Evolutionary conservation across 148 eudicot genomes (phyloP), one percentile per base, ranked within the genome.

Genomic region (Amaranthus hypochondriacus): DNA sequence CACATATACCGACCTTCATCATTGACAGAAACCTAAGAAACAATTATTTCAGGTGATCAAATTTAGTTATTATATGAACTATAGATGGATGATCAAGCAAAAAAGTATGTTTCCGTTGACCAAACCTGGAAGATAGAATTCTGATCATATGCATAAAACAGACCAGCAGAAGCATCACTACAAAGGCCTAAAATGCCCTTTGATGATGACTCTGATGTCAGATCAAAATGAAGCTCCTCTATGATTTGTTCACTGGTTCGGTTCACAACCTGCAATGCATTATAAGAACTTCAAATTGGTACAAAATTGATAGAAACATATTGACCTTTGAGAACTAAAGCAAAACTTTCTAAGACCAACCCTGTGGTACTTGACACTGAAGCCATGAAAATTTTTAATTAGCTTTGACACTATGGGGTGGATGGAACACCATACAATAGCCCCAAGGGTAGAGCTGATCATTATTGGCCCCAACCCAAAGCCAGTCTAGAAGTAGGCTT

Each of bases 1-100:
- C 99, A 95, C 99, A 95, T 95, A 83, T 95, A 90, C 68, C 94
- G 90, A 76, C 92, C 92, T 87, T 95, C 99, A 69, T 95, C 97
- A 75, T 81, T 90, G 43, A 95, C 97, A 60, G 99, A 90, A 56
- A 95, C 99, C 99, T 95, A 74, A 57, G 75, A 81, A 56, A 69
- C 44, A 75, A 54, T 80, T 47, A 28, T 76, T 68, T 5, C 46
- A 54, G 57, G 51, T 79, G 60, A 75, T 75, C 67, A 74, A 50
- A 62, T 39, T 52, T 58, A 53, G 68, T 18, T 12, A 59, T 28
- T 9, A 65, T 10, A 75, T 57, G 66, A 73, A 57, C 76, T 63
- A 66, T 49, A 70, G 4, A 5, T 18, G 62, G 9, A 13, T 56
- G 53, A 61, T 65, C 61, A 47, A 75, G 46, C 54, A 47, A 3